Percentiles rank a stretch among this genome's conserved stretches.
These are phyloP conservation scores for Didymella pomorum DNA, from an alignment of 2,329 filamentous ascomycete genomes.

Conservation along the genomic window DNA sequence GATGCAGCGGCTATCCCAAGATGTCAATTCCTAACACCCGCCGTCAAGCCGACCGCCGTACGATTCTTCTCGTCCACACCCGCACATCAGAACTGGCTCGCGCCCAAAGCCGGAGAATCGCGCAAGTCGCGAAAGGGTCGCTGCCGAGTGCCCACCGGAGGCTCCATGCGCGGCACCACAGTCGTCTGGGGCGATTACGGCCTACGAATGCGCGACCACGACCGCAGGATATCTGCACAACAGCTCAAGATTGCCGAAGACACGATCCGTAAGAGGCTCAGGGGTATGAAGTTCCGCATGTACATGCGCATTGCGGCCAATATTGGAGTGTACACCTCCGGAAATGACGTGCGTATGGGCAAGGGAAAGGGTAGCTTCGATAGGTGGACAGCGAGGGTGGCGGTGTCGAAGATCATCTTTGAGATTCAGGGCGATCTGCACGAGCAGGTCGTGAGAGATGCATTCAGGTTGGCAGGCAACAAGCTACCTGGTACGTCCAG, in stretches of 20 bases:
- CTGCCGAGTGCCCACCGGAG: conserved; percentile 86
- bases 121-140: conserved; percentile 91
- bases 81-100: conserved; percentile 74
- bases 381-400: conserved; percentile 90
- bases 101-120: conserved; percentile 79
- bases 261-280: conserved; percentile 85
- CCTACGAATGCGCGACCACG: conserved; percentile 89
- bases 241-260: conserved; percentile 92
- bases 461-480: conserved; percentile 90
- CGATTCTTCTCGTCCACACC: conserved; percentile 78
- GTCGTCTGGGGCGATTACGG: conserved; percentile 97
- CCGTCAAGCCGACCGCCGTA: conserved; percentile 21
- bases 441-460: conserved; percentile 93
- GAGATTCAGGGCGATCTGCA: conserved; percentile 92
- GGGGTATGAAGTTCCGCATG: conserved; percentile 90
- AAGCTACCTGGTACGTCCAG: conserved; percentile 81
- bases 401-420: conserved; percentile 90
- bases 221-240: conserved; percentile 85
- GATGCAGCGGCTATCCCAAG: conserved; percentile 36
- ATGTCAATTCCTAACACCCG: conserved; percentile 46
- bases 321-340: conserved; percentile 92
- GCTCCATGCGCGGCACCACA: conserved; percentile 90
- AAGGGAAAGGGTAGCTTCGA: conserved; percentile 98
- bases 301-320: conserved; percentile 93
- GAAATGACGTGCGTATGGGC: conserved; percentile 98